phyloP scores from a whole-genome alignment of 2,329 filamentous ascomycete species.

The Ascochyta koolunga region DNA sequence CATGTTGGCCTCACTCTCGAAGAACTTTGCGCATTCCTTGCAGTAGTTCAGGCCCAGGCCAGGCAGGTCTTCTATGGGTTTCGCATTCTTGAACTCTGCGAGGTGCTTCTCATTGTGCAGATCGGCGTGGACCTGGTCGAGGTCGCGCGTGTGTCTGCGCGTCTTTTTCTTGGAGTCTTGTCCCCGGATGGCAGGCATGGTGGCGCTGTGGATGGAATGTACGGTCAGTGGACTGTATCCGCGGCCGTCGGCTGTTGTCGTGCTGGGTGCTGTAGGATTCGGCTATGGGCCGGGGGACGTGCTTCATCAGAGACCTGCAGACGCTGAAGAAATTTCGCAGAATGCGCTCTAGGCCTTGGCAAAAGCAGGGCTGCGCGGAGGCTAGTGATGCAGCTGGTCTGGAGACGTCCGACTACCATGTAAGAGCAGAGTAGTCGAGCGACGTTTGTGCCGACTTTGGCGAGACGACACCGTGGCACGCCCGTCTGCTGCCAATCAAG shows the following conservation, averaged over 20 bases:
- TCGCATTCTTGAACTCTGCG: slow-evolving; percentile 75
- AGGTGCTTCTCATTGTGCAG: slow-evolving; percentile 80
- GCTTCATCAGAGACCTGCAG: slow-evolving; percentile 23
- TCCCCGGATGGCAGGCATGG: slow-evolving; percentile 59
- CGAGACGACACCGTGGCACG: slow-evolving; percentile 26
- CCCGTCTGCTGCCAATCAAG: slow-evolving; percentile 22
- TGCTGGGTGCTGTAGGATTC: slow-evolving; percentile 27
- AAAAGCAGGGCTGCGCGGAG: slow-evolving; percentile 11
- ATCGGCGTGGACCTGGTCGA: slow-evolving; percentile 91
- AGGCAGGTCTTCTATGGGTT: slow-evolving; percentile 84
- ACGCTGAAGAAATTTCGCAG: slow-evolving; percentile 22
- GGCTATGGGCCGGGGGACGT: slow-evolving; percentile 31
- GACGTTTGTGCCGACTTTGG: slow-evolving; percentile 20
- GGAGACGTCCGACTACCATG: slow-evolving; percentile 33
- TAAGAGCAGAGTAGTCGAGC: too few species aligned
- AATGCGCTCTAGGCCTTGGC: slow-evolving; percentile 21
- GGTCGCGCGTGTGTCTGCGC: slow-evolving; percentile 68
- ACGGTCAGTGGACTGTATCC: slow-evolving; percentile 29
- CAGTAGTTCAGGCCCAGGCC: slow-evolving; percentile 88
- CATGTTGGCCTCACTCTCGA: slow-evolving; percentile 81
- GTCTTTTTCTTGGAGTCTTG: slow-evolving; percentile 57
- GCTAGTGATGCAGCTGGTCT: slow-evolving; percentile 26
- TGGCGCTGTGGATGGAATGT: slow-evolving; percentile 15
- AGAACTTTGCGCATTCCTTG: slow-evolving; percentile 94
- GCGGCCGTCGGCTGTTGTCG: slow-evolving; percentile 37